Conservation (phyloP, 345 rosid genomes). For the Arabis alpina region DNA sequence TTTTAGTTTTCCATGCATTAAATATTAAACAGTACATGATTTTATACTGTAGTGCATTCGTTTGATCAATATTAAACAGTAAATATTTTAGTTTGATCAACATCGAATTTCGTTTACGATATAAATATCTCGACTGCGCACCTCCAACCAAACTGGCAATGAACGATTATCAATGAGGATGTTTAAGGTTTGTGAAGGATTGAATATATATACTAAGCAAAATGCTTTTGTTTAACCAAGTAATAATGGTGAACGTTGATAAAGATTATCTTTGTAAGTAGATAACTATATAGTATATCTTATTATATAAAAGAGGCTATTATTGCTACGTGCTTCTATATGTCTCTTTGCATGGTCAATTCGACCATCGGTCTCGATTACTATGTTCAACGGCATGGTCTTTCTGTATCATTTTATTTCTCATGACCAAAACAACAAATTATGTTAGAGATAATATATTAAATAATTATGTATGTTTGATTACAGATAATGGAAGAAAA, state of each 20-base stretch:
- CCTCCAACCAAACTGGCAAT: conserved; percentile 12
- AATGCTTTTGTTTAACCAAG: conserved; percentile 7
- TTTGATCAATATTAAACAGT: no score
- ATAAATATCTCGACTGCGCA: background rate
- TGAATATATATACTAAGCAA: conserved; percentile 6
- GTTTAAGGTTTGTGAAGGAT: conserved; percentile 19
- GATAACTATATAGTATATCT: background rate
- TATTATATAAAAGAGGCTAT: conserved; percentile 14
- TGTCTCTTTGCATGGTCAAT: conserved; percentile 39
- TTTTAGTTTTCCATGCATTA: no score
- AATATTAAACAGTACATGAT: no score
- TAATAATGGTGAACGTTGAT: conserved; percentile 2
- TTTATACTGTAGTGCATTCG: no score
- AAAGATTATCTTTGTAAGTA: background rate
- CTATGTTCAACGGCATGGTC: conserved; percentile 42
- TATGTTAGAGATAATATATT: conserved; percentile 26
- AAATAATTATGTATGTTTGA: conserved; percentile 25
- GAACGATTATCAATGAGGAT: background rate
- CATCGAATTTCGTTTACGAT: no score
- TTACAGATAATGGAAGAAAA: background rate
- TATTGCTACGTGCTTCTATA: conserved; percentile 39
- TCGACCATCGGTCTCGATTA: conserved; percentile 37
- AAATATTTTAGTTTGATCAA: no score
- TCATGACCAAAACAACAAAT: conserved; percentile 14
- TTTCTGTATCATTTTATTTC: conserved; percentile 29